Evolutionary conservation across 148 eudicot species (phyloP), one percentile per base, ranked within the genome.

Genomic region (Chenopodium suecicum): DNA sequence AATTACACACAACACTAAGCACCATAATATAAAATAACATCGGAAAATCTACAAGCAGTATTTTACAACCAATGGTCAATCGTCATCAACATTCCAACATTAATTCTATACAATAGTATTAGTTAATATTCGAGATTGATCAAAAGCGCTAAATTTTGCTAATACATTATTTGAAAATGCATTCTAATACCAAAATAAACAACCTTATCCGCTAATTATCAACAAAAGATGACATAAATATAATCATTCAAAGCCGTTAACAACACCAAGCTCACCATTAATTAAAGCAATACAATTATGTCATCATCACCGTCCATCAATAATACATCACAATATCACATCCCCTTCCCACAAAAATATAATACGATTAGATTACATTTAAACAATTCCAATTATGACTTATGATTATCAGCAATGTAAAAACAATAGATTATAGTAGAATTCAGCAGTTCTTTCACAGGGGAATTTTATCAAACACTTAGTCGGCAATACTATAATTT

Each of bases 291-390:
- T 66, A 12, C 16, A 66, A 66, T 19, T 25, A 66, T 66, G 70
- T 66, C 70, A 66, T 66, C 70, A 66, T 66, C 31, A 27, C 70
- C 70, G 70, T 66, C 70, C 70, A 66, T 8, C 70, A 66, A 66
- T 56, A 56, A 48, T 64, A 64, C 68, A 25, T 29, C 37, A 66
- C 34, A 3, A 64, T 31, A 25, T 29, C 37, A 66, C 34, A 16
- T 17, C 62, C 62, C 62, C 70, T 10, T 29, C 70, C 31, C 13
- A 11, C 12, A 25, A 25, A 65, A 0, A 2, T 41, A 6, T 41
- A n/a, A 65, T 7, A 65, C n/a, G 9, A 65, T 11, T 3, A 10
- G 29, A 23, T 66, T 29, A 66, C 16, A 29, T 41, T 41, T 29
- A 11, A 9, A 13, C 7, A 27, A 66, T 25, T 11, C 62, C 5